Evolutionary conservation across 2,329 filamentous ascomycete species (phyloP).

Genomic region (Monosporascus sp.): DNA sequence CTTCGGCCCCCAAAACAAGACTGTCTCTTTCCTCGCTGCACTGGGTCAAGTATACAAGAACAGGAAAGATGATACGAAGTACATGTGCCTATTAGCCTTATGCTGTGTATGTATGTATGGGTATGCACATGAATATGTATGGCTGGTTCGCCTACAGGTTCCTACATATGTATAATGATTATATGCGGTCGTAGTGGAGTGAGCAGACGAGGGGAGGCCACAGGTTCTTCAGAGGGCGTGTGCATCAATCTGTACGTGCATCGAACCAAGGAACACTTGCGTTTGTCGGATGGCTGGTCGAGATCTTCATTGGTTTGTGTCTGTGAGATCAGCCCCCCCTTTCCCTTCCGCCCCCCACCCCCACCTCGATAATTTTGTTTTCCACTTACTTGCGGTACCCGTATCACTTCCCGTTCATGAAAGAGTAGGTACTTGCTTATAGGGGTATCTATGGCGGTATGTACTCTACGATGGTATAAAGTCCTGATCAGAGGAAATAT

Average conservation of each 20-base stretch:
- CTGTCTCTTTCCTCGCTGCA: too few species aligned
- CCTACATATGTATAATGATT: slow-evolving; percentile 6
- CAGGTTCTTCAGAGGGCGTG: slow-evolving; percentile 10
- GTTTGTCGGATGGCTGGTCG: slow-evolving; percentile 22
- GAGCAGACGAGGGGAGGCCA: background rate
- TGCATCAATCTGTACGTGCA: slow-evolving; percentile 7
- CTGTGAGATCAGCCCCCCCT: slow-evolving; percentile 11
- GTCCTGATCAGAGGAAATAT: too few species aligned
- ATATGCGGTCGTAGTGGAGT: slow-evolving; percentile 6
- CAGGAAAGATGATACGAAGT: background rate
- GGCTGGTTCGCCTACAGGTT: background rate
- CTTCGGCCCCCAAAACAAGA: too few species aligned
- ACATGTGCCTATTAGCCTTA: background rate
- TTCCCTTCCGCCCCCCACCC: too few species aligned
- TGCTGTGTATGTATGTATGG: background rate
- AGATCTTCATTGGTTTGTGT: slow-evolving; percentile 17
- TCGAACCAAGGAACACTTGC: slow-evolving; percentile 11
- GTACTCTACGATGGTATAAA: background rate
- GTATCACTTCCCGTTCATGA: too few species aligned
- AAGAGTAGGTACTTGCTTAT: too few species aligned
- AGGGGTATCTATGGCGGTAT: background rate
- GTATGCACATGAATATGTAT: background rate
- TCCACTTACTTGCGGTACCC: background rate
- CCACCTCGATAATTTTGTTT: slow-evolving; percentile 8
- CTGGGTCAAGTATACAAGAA: background rate